Base-by-base conservation (phyloP, 176 grass and related monocot genomes). In the Musa beccarii region DNA sequence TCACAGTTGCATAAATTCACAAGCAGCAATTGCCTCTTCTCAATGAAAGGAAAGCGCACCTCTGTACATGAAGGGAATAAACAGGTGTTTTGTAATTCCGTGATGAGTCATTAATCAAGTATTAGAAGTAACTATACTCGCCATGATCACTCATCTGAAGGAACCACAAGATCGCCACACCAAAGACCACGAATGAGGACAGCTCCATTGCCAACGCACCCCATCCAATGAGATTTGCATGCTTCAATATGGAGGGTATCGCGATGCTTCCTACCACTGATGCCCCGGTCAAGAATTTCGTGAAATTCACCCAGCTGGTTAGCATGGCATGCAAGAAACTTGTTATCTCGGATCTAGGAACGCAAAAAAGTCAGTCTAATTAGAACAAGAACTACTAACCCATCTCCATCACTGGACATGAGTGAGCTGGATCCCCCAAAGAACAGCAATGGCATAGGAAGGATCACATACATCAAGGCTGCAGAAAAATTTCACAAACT, bases 401-500 rank as follows among this genome's bases (percentile, higher is more conserved):
- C 81, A 79, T 99, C 81, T 14, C 80, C 81, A 51, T 52, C 86
- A 49, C 72, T 78, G 16, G 90, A 87, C 86, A 86, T 81, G 1
- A 89, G 2, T 0, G 88, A 89, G 14, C 84, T 77, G 25, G 88
- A 87, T 21, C 84, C 88, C 76, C 79, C 15, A 79, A 94, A 99
- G 84, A 99, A 92, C 52, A 94, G 11, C 69, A 99, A 88, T 9
- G 95, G 95, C 95, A 99, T 94, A 13, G 86, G 90, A 71, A 99
- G 82, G 34, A 94, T 79, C n/a, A 99, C 79, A 75, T 88, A 94
- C 95, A 99, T 88, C 71, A 99, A 73, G 66, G 86, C 95, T 99
- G 84, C 84, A 79, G 22, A 74, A 52, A 91, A 82, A 49, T 23
- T 57, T 22, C 53, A 78, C 49, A 64, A 50, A 66, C 12, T 80